Evolutionary conservation across 2,329 filamentous ascomycete species (phyloP).

Genomic region (Chalaropsis thielavioides): DNA sequence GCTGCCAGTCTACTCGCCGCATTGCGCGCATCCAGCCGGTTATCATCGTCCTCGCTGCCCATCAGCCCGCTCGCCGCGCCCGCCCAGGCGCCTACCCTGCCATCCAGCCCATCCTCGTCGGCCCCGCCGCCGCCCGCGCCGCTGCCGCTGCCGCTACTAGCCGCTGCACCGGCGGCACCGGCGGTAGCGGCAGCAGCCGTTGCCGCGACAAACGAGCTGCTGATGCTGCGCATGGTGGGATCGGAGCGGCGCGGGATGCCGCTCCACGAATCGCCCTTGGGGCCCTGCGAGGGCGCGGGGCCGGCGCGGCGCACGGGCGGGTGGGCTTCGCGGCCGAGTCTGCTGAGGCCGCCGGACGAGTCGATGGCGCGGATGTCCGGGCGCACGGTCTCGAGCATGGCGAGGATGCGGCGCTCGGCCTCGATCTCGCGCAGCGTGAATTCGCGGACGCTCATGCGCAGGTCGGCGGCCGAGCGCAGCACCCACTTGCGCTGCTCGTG

Average conservation of each 20-base stretch:
- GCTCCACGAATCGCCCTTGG: conserved; percentile 97
- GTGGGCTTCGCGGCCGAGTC: conserved; percentile 77
- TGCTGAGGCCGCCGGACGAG: conserved; percentile 72
- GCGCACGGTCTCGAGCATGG: conserved; percentile 82
- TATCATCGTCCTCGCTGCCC: conserved; percentile 75
- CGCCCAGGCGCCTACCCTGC: conserved; percentile 26
- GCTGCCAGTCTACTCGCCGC: conserved; percentile 85
- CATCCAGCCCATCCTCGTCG: not conserved
- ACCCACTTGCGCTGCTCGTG: conserved; percentile 88
- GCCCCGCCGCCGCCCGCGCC: conserved; percentile 23
- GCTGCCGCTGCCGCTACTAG: conserved; percentile 20
- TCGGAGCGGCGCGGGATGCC: conserved; percentile 76
- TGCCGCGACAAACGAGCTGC: conserved; percentile 53
- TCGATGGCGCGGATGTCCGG: conserved; percentile 91
- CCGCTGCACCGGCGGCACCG: conserved; percentile 29
- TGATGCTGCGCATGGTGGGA: conserved; percentile 60
- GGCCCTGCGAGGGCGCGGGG: conserved; percentile 77
- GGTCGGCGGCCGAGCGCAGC: conserved; percentile 65
- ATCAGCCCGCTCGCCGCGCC: conserved; percentile 34
- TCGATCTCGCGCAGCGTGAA: conserved; percentile 93
- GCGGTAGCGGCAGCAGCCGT: conserved; percentile 48
- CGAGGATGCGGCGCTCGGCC: conserved; percentile 78
- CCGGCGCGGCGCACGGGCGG: conserved; percentile 59
- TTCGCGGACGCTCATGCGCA: conserved; percentile 72
- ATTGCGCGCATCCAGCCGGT: conserved; percentile 87